Percentiles rank a stretch among this genome's conserved stretches.
phyloP scores from a whole-genome alignment of 768 basidiomycete species.

The Tulasnella sp. region DNA sequence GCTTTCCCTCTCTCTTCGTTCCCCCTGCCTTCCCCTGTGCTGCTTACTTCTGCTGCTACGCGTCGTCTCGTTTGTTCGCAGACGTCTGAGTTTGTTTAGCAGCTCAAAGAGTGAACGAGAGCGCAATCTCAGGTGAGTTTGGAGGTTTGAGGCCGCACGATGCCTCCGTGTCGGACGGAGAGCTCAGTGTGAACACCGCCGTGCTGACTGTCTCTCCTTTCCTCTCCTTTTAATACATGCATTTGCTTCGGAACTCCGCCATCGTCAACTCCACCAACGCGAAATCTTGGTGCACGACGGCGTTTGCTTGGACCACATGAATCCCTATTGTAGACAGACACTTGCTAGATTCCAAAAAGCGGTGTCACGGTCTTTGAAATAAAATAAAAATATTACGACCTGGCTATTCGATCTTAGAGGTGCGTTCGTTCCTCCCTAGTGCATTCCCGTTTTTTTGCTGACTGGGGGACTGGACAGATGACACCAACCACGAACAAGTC shows the following conservation, averaged over 20 bases:
- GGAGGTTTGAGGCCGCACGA: not conserved
- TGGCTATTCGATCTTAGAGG: not conserved
- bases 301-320: not conserved
- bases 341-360: not conserved
- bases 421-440: not conserved
- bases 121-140: slow-evolving; percentile 7
- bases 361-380: not conserved
- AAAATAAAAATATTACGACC: not conserved
- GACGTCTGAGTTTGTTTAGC: not conserved
- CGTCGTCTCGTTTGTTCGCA: not conserved
- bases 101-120: not conserved
- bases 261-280: not conserved
- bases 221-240: not conserved
- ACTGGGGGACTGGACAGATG: not conserved
- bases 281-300: not conserved
- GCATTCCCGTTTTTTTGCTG: not conserved
- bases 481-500: not conserved
- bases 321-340: not conserved
- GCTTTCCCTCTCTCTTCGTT: not conserved
- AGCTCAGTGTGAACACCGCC: not conserved
- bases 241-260: not conserved
- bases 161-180: not conserved
- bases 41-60: not conserved
- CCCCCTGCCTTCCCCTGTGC: not conserved
- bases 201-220: not conserved